Evolutionary conservation across 2,329 filamentous ascomycete species (phyloP), one percentile per base, ranked within the genome.

Genomic region (Monilinia laxa): DNA sequence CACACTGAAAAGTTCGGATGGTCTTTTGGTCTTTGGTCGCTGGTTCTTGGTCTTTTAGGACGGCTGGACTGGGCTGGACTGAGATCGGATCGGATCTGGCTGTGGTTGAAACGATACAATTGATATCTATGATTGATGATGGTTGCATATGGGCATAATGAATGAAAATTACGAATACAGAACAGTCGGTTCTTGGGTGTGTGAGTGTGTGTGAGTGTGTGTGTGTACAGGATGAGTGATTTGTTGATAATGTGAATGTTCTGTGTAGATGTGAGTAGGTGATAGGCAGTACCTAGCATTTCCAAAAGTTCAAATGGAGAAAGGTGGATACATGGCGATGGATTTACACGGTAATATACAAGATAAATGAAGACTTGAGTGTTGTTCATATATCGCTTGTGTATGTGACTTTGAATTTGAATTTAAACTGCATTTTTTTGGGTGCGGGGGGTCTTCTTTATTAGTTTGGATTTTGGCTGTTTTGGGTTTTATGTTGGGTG

Each of bases 121-220:
- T 62, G 54, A 59, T 59, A 58, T 31, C 23, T 52, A 65, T 65
- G 45, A 59, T 59, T 65, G 54, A 65, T 59, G 53, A 65, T 40
- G 63, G 63, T 59, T 59, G 63, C 45, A 38, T 65, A 57, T 38
- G 28, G n/a, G 62, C 52, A 56, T 57, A 49, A 57, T 64, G 54
- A 65, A 59, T 59, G 54, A 65, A 56, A 59, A 59, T 52, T 52
- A 62, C 45, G 31, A 18, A 40, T 62, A 51, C 45, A 62, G 16
- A 38, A 38, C 35, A 42, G 4, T 16, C 16, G 12, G 40, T 23
- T 23, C 23, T 7, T 60, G 42, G 11, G 28, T n/a, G n/a, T n/a
- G n/a, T n/a, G n/a, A n/a, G 28, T 18, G 20, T 25, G 12, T 60
- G 20, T 23, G 20, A 1, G 18, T 23, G n/a, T 25, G n/a, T 16